Percentiles rank a stretch among this genome's conserved stretches.
Conservation (phyloP, 78 protist genomes). For the Dictyostelium firmibasis region DNA sequence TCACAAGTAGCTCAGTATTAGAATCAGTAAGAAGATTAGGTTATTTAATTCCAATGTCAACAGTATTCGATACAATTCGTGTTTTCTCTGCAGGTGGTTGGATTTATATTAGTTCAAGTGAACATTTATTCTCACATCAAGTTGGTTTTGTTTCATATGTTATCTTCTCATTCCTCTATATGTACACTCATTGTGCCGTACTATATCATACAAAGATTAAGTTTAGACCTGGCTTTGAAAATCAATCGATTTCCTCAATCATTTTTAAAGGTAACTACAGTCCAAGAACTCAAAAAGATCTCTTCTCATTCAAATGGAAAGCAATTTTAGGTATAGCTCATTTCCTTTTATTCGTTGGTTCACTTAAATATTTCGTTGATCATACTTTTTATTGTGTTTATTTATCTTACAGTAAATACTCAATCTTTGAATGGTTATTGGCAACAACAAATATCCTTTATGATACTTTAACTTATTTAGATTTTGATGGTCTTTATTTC, state of each 20-base stretch:
- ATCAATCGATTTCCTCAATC: neutral
- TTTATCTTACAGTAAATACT: conserved; percentile 59
- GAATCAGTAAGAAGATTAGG: neutral
- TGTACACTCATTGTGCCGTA: conserved; percentile 58
- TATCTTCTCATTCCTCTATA: conserved; percentile 56
- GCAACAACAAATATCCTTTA: conserved; percentile 49
- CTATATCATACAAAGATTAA: conserved; percentile 50
- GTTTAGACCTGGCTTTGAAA: neutral
- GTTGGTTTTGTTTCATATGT: conserved; percentile 60
- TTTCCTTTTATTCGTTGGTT: conserved; percentile 48
- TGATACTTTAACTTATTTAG: conserved; percentile 37
- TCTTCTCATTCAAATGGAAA: conserved; percentile 66
- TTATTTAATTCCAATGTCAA: conserved; percentile 19
- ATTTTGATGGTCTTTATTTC: conserved; percentile 55
- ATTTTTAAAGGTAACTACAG: neutral
- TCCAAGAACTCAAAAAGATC: conserved; percentile 43
- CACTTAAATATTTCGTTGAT: conserved; percentile 66
- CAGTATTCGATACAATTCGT: conserved; percentile 46
- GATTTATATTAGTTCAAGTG: conserved; percentile 49
- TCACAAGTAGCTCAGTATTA: neutral
- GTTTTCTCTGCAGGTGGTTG: conserved; percentile 72
- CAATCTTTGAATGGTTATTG: conserved; percentile 67
- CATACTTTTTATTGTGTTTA: conserved; percentile 70
- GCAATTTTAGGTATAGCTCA: conserved; percentile 19
- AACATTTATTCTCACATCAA: conserved; percentile 47